Percentiles rank a stretch among this genome's conserved stretches.
Conservation (phyloP, 306 rosid genomes). For the Carpinus fangiana region DNA sequence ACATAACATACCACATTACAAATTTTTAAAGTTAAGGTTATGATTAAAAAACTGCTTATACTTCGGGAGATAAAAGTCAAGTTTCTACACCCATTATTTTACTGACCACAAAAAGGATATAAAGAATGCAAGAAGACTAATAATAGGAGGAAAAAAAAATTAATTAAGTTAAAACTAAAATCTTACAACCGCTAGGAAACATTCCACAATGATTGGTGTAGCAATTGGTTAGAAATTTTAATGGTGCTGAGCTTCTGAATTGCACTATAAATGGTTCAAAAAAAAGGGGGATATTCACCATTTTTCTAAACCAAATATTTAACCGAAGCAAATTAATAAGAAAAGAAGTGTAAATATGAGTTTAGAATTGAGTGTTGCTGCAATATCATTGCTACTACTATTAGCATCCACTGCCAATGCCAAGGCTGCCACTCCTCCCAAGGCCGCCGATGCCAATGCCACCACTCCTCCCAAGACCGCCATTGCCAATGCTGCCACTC, state of each 20-base stretch:
- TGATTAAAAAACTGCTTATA: no score
- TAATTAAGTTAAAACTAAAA: background rate
- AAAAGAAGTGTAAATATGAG: conserved; percentile 3
- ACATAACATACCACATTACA: no score
- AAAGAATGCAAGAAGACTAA: background rate
- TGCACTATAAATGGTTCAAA: background rate
- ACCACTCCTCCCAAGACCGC: no score
- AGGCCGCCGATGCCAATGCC: background rate
- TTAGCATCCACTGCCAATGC: background rate
- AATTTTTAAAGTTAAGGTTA: no score
- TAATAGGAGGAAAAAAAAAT: background rate
- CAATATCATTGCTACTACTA: background rate
- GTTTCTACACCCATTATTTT: no score
- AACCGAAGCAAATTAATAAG: no score
- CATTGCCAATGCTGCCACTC: background rate
- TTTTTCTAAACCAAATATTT: background rate
- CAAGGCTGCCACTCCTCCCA: no score
- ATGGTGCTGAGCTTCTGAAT: background rate
- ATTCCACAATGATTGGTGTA: background rate
- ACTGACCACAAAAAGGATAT: background rate
- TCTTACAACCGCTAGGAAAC: background rate
- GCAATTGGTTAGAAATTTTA: background rate
- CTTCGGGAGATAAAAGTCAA: no score
- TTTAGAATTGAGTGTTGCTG: background rate
- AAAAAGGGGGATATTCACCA: background rate